Conservation (phyloP, 2,329 filamentous ascomycete species). For the Aspergillus calidoustus region DNA sequence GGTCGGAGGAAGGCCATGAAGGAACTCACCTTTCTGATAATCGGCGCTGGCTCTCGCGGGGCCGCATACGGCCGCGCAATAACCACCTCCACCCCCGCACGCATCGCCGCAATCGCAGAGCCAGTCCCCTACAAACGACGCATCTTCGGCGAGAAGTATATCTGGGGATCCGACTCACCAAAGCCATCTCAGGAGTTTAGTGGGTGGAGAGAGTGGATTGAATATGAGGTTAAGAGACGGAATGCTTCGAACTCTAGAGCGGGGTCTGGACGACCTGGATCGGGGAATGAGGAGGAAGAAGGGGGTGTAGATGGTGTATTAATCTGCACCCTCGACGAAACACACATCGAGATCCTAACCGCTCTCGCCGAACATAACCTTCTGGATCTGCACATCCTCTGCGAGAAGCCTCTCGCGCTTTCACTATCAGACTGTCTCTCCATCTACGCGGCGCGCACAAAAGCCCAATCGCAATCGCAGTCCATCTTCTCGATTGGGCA, state of each 20-base stretch:
- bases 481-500: constrained; percentile 87
- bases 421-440: constrained; percentile 75
- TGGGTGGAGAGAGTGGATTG: constrained; percentile 76
- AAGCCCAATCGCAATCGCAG: constrained; percentile 29
- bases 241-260: not conserved
- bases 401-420: constrained; percentile 91
- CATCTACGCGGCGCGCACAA: constrained; percentile 59
- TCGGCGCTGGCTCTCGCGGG: constrained; percentile 82
- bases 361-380: constrained; percentile 62
- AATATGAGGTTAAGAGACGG: constrained; percentile 19
- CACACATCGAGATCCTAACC: constrained; percentile 80
- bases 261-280: not conserved
- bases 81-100: constrained; percentile 65
- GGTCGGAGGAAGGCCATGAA: constrained; percentile 1
- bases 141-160: constrained; percentile 70
- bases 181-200: constrained; percentile 69
- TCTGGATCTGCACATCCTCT: constrained; percentile 78
- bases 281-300: not conserved
- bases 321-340: constrained; percentile 82
- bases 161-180: constrained; percentile 65
- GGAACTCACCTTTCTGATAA: constrained; percentile 70
- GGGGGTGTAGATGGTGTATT: constrained; percentile 68
- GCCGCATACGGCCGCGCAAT: constrained; percentile 74
- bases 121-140: constrained; percentile 77
- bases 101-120: constrained; percentile 78